Evolutionary conservation across 306 rosid genomes (phyloP).

Genomic region (Medicago arabica): DNA sequence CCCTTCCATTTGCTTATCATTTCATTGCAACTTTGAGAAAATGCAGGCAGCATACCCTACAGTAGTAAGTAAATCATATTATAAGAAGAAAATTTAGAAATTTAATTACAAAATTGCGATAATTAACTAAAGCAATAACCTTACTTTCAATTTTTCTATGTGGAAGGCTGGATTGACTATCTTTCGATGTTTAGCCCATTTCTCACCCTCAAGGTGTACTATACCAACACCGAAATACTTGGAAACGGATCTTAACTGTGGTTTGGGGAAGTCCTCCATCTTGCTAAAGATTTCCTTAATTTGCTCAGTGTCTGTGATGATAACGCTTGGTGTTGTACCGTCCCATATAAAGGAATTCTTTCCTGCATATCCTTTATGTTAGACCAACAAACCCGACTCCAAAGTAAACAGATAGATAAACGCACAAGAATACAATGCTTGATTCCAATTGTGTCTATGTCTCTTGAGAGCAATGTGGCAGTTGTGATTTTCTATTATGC

Average conservation of each 20-base stretch:
- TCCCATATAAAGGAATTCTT: constrained; percentile 47
- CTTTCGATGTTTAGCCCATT: constrained; percentile 62
- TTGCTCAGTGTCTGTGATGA: constrained; percentile 43
- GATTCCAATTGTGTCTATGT: too few relatives aligned
- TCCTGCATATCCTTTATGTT: constrained; percentile 7
- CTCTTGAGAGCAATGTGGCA: too few relatives aligned
- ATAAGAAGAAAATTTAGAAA: neutral
- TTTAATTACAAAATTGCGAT: neutral
- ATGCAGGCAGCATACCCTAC: constrained; percentile 8
- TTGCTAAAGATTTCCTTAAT: constrained; percentile 43
- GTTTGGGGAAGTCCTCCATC: constrained; percentile 26
- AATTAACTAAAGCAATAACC: neutral
- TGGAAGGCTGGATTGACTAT: constrained; percentile 57
- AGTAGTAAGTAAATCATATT: neutral
- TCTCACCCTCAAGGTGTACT: constrained; percentile 33
- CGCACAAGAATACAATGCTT: neutral
- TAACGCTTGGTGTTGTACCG: constrained; percentile 40
- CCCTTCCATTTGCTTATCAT: constrained; percentile 23
- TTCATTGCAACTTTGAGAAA: constrained; percentile 1
- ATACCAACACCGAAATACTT: constrained; percentile 16
- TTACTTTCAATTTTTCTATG: constrained; percentile 55
- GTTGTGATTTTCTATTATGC: too few relatives aligned
- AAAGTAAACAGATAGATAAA: neutral
- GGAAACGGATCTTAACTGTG: neutral
- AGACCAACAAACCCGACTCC: neutral